A percentile compares a stretch with the other conserved stretches of the same genome.
These are phyloP conservation scores for Sphaerulina musiva DNA, from an alignment of 2,329 filamentous ascomycete genomes.

Conservation along the genomic window DNA sequence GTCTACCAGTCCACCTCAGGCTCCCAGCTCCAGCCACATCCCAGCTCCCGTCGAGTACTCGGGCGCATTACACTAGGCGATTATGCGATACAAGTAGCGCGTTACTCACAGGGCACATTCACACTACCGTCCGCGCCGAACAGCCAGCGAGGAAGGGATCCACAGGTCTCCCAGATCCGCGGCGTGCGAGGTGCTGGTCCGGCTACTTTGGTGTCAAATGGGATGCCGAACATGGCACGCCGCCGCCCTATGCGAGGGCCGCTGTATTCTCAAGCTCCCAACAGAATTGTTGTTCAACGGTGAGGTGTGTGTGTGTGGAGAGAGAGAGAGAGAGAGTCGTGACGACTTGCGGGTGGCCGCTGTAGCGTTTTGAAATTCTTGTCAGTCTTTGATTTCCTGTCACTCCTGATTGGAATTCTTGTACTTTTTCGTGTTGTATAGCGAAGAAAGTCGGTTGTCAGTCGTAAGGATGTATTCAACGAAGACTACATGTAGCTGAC, in stretches of 20 bases:
- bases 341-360: neutral
- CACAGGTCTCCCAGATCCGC: constrained; percentile 22
- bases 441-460: too few species aligned
- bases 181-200: constrained; percentile 24
- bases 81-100: neutral
- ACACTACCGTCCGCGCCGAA: constrained; percentile 12
- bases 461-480: too few species aligned
- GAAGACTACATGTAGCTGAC: too few species aligned
- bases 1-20: neutral
- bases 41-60: neutral
- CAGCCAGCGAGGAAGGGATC: constrained; percentile 8
- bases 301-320: neutral
- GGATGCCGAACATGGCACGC: neutral
- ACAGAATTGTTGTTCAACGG: neutral
- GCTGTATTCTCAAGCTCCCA: neutral
- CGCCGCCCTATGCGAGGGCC: neutral
- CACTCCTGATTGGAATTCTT: too few species aligned
- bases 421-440: too few species aligned
- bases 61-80: neutral
- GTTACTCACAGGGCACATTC: constrained; percentile 15
- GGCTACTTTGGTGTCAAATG: neutral
- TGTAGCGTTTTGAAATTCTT: neutral
- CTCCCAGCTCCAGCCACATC: neutral
- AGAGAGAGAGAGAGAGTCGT: neutral
- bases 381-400: too few species aligned